These are phyloP conservation scores for Trichoderma sp. DNA, from an alignment of 2,329 filamentous ascomycete genomes.

Conservation along the genomic window DNA sequence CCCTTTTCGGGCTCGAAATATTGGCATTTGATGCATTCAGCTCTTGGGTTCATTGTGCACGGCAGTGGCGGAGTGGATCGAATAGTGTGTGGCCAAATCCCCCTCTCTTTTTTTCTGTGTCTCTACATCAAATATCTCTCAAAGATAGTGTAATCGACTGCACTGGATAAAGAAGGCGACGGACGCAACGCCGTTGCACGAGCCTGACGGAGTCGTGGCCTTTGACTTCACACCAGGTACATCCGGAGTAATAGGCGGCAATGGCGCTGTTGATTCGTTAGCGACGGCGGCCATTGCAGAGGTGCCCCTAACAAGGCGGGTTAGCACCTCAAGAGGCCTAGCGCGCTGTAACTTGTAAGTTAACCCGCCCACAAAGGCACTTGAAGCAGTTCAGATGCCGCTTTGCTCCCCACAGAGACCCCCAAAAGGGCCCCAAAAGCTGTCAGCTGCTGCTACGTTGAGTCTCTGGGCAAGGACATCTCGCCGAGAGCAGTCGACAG, in stretches of 20 bases:
- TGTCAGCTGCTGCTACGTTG: conserved; percentile 18
- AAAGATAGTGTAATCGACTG: not conserved
- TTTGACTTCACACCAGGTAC: not conserved
- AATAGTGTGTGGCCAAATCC: not conserved
- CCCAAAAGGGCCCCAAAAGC: not conserved
- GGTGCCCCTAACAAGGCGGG: conserved; percentile 1
- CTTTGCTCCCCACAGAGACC: conserved; percentile 8
- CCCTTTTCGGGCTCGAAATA: not conserved
- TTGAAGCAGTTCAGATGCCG: conserved; percentile 13
- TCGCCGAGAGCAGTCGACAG: conserved; percentile 1
- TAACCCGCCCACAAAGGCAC: not conserved
- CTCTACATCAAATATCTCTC: not conserved
- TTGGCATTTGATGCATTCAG: not conserved
- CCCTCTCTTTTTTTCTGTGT: not conserved
- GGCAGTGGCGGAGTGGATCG: not conserved
- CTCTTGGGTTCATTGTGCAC: not conserved
- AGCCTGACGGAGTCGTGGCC: not conserved
- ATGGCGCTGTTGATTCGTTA: conserved; percentile 14
- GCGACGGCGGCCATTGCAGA: conserved; percentile 15
- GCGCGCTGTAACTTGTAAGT: not conserved
- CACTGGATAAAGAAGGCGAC: not conserved
- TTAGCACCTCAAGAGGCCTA: not conserved
- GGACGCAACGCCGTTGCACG: not conserved
- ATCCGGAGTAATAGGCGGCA: conserved; percentile 6
- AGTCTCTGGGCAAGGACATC: conserved; percentile 2